Evolutionary conservation across 2,329 filamentous ascomycete genomes (phyloP).

Genomic region (Hypocreales sp.): DNA sequence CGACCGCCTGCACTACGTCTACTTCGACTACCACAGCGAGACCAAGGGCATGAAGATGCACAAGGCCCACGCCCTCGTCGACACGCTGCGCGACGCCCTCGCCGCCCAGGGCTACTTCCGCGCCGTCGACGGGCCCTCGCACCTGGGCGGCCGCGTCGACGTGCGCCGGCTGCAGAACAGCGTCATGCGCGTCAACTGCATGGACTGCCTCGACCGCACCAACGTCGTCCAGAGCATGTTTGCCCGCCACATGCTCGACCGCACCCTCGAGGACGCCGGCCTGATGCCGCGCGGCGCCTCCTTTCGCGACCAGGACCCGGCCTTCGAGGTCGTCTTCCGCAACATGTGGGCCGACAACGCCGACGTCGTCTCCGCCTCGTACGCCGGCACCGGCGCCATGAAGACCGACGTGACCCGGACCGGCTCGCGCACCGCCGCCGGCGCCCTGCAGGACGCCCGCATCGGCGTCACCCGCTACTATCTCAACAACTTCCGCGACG

Average conservation of each 20-base stretch:
- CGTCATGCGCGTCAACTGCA: constrained; percentile 94
- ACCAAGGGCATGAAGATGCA: constrained; percentile 93
- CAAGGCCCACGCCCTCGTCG: constrained; percentile 72
- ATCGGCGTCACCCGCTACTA: constrained; percentile 84
- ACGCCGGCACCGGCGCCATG: constrained; percentile 90
- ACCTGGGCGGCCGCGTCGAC: constrained; percentile 56
- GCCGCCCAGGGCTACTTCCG: constrained; percentile 81
- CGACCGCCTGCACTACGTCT: constrained; percentile 86
- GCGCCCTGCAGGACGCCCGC: constrained; percentile 71
- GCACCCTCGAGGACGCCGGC: constrained; percentile 75
- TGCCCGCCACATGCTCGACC: constrained; percentile 73
- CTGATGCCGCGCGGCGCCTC: constrained; percentile 61
- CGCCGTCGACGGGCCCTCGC: constrained; percentile 69
- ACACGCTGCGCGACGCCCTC: constrained; percentile 64
- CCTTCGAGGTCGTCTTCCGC: constrained; percentile 83
- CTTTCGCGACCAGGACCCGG: constrained; percentile 59
- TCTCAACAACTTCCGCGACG: constrained; percentile 88
- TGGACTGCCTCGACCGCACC: constrained; percentile 96
- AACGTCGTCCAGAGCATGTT: constrained; percentile 98
- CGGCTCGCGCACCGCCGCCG: constrained; percentile 71
- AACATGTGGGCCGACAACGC: constrained; percentile 99
- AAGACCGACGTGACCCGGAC: constrained; percentile 98
- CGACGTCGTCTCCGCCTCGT: constrained; percentile 81
- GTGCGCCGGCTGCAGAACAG: constrained; percentile 69
- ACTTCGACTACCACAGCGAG: constrained; percentile 97